A percentile compares a stretch with the other conserved stretches of the same genome.
phyloP scores from a whole-genome alignment of 495 filamentous ascomycete genomes.

The Acidomyces sp. region DNA sequence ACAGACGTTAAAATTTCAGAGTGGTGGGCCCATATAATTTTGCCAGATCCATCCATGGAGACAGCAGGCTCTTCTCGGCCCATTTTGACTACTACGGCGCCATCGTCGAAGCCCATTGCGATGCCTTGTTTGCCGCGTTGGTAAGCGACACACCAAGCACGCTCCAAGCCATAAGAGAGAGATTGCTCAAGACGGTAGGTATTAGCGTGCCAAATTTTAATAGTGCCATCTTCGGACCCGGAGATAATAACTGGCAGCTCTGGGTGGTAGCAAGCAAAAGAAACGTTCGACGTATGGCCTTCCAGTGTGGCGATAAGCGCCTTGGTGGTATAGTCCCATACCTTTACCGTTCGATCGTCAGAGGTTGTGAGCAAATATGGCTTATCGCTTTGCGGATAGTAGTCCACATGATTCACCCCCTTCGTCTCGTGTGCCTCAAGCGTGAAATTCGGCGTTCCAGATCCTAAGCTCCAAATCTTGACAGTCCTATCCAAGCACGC shows the following conservation, averaged over 20 bases:
- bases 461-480: slow-evolving; percentile 97
- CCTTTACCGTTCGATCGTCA: slow-evolving; percentile 63
- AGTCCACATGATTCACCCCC: slow-evolving; percentile 95
- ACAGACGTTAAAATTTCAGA: slow-evolving; percentile 88
- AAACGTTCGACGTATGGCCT: slow-evolving; percentile 97
- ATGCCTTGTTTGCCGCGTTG: slow-evolving; percentile 88
- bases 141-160: slow-evolving; percentile 94
- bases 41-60: slow-evolving; percentile 90
- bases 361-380: slow-evolving; percentile 94
- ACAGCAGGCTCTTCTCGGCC: slow-evolving; percentile 94
- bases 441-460: slow-evolving; percentile 79
- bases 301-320: slow-evolving; percentile 91
- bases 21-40: slow-evolving; percentile 89
- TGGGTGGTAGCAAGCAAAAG: slow-evolving; percentile 94
- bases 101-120: slow-evolving; percentile 94
- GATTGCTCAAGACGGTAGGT: slow-evolving; percentile 94
- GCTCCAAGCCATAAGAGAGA: slow-evolving; percentile 84
- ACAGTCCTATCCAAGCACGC: slow-evolving; percentile 94
- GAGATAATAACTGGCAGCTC: slow-evolving; percentile 96
- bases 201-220: slow-evolving; percentile 98
- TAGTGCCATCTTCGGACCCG: slow-evolving; percentile 94
- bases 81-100: slow-evolving; percentile 94
- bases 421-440: slow-evolving; percentile 96
- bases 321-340: slow-evolving; percentile 99
- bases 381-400: slow-evolving; percentile 92